phyloP scores from a whole-genome alignment of 208 protist genomes.

The Phytomonas francai region DNA sequence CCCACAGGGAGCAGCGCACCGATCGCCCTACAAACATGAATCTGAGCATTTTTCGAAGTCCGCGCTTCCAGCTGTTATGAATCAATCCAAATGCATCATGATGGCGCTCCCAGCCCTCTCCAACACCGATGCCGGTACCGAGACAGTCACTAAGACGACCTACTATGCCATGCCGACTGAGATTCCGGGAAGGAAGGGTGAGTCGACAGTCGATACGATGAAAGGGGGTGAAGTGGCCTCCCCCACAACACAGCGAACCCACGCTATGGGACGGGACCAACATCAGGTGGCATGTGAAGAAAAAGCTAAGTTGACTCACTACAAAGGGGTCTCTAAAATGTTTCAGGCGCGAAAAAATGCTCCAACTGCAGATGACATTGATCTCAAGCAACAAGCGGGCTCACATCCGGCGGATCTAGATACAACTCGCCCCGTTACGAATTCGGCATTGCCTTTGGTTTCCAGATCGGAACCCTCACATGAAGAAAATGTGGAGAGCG shows the following conservation, averaged over 20 bases:
- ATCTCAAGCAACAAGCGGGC: not conserved
- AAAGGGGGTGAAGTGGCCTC: not conserved
- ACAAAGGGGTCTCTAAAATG: not conserved
- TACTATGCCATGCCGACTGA: not conserved
- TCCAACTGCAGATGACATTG: not conserved
- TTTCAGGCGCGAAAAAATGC: not conserved
- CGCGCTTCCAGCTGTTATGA: not conserved
- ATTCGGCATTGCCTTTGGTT: not conserved
- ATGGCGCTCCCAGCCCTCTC: not conserved
- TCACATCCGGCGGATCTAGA: not conserved
- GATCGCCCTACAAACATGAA: not conserved
- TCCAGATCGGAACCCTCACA: not conserved
- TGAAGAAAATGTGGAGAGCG: not conserved
- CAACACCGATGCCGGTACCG: not conserved
- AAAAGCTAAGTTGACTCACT: not conserved
- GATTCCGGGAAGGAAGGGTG: not conserved
- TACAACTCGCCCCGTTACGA: not conserved
- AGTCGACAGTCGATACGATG: not conserved
- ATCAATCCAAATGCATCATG: slow-evolving; percentile 2
- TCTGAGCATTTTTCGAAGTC: not conserved
- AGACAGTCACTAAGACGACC: not conserved
- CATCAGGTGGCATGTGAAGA: not conserved
- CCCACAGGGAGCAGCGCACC: not conserved
- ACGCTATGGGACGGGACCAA: not conserved
- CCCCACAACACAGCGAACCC: not conserved